Percentiles rank a stretch among this genome's conserved stretches.
These are phyloP conservation scores for Ottelia alismoides DNA, from an alignment of 106 monocot species.

Conservation along the genomic window DNA sequence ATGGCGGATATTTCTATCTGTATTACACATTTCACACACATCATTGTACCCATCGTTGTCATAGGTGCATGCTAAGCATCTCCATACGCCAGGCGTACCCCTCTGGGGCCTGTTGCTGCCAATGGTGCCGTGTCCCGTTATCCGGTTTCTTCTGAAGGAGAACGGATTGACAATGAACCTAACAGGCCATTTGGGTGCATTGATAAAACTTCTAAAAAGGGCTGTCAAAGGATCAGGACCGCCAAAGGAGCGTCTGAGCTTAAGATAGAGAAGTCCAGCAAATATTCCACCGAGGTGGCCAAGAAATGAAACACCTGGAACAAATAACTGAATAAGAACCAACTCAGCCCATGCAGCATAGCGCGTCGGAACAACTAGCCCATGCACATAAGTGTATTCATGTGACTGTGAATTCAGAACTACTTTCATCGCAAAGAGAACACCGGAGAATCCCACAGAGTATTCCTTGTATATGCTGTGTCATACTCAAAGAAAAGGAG, in stretches of 20 bases:
- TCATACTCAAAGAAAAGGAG: slow-evolving; percentile 56
- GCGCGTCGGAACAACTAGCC: slow-evolving; percentile 53
- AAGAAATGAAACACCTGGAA: slow-evolving; percentile 70
- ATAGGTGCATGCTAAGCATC: slow-evolving; percentile 57
- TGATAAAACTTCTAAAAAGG: slow-evolving; percentile 19
- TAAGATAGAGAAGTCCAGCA: slow-evolving; percentile 74
- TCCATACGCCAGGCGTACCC: slow-evolving; percentile 35
- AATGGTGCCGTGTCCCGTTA: slow-evolving; percentile 43
- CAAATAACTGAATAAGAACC: slow-evolving; percentile 70
- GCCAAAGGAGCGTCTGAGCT: slow-evolving; percentile 18
- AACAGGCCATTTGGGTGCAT: slow-evolving; percentile 45
- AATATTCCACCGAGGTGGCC: slow-evolving; percentile 91
- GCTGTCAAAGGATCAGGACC: slow-evolving; percentile 45
- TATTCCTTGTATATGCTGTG: slow-evolving; percentile 59
- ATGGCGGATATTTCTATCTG: slow-evolving; percentile 18
- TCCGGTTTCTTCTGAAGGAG: slow-evolving; percentile 1
- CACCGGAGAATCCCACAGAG: slow-evolving; percentile 85
- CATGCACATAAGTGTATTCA: slow-evolving; percentile 33
- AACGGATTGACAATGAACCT: slow-evolving; percentile 26
- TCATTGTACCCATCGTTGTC: slow-evolving; percentile 49
- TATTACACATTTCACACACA: slow-evolving; percentile 80
- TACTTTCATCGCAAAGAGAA: slow-evolving; percentile 83
- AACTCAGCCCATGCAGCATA: slow-evolving; percentile 90
- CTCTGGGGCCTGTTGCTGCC: slow-evolving; percentile 6
- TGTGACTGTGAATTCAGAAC: slow-evolving; percentile 65